These are phyloP conservation scores for Cystobasidiopsis lactophilus DNA, from an alignment of 768 basidiomycete genomes.

Conservation along the genomic window DNA sequence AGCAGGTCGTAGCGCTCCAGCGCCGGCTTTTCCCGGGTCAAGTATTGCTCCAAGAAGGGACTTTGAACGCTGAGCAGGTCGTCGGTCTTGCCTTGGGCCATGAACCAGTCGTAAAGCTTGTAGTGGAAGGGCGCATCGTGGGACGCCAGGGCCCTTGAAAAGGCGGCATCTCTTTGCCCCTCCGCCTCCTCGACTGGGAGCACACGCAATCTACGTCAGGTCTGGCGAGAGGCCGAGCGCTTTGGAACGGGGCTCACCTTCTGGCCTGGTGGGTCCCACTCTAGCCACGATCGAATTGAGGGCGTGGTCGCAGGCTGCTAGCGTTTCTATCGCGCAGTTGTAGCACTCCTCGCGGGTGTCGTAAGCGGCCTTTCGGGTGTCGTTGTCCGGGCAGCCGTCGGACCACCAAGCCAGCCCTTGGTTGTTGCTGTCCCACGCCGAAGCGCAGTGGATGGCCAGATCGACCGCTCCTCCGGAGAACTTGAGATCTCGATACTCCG, in stretches of 20 bases:
- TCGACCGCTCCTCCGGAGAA: slow-evolving; percentile 75
- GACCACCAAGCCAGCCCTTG: slow-evolving; percentile 40
- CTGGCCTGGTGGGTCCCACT: neutral
- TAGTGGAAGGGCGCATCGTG: slow-evolving; percentile 88
- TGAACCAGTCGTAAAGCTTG: slow-evolving; percentile 82
- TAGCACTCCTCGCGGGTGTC: slow-evolving; percentile 53
- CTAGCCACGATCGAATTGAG: slow-evolving; percentile 28
- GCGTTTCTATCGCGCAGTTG: slow-evolving; percentile 56
- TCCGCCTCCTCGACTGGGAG: slow-evolving; percentile 36
- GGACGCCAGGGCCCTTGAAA: slow-evolving; percentile 59
- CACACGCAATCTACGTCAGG: too few species aligned
- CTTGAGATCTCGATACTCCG: slow-evolving; percentile 66
- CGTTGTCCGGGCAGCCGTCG: slow-evolving; percentile 37
- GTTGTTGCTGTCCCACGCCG: slow-evolving; percentile 50
- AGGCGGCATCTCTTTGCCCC: slow-evolving; percentile 57
- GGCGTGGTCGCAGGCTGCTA: slow-evolving; percentile 51
- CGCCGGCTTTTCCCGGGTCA: slow-evolving; percentile 54
- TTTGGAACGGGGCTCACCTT: neutral
- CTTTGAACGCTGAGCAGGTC: slow-evolving; percentile 57
- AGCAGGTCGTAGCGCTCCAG: slow-evolving; percentile 67
- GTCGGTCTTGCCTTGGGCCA: slow-evolving; percentile 53
- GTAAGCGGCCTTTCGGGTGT: slow-evolving; percentile 37
- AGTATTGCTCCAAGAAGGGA: slow-evolving; percentile 49
- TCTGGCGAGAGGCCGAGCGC: neutral
- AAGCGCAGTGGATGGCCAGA: slow-evolving; percentile 63